Evolutionary conservation across 495 filamentous ascomycete species (phyloP).

Genomic region (Hyaloscypha variabilis): DNA sequence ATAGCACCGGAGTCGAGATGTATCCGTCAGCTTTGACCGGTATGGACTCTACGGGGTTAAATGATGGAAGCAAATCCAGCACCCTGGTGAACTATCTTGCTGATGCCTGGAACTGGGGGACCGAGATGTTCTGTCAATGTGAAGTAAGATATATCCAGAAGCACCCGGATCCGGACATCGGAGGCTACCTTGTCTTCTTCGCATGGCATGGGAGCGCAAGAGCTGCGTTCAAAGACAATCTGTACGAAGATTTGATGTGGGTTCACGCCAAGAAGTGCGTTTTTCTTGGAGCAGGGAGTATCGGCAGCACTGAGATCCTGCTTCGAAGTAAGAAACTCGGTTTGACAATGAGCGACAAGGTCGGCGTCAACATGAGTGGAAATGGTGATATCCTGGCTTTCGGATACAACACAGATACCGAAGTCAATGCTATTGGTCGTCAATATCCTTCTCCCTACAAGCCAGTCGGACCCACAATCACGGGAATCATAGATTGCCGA

Average conservation of each 20-base stretch:
- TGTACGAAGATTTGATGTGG: slow-evolving; percentile 69
- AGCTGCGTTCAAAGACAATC: slow-evolving; percentile 55
- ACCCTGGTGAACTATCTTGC: slow-evolving; percentile 67
- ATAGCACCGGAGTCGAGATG: slow-evolving; percentile 66
- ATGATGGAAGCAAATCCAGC: slow-evolving; percentile 69
- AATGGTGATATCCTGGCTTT: slow-evolving; percentile 70
- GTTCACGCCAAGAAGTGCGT: slow-evolving; percentile 62
- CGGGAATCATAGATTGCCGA: slow-evolving; percentile 64
- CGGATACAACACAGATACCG: slow-evolving; percentile 61
- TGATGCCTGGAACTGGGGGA: slow-evolving; percentile 78
- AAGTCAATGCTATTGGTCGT: slow-evolving; percentile 58
- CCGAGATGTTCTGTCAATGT: slow-evolving; percentile 73
- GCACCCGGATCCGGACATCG: slow-evolving; percentile 38
- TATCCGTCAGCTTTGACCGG: slow-evolving; percentile 58
- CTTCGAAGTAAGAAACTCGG: slow-evolving; percentile 64
- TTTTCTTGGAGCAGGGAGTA: slow-evolving; percentile 62
- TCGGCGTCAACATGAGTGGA: slow-evolving; percentile 66
- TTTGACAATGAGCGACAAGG: slow-evolving; percentile 55
- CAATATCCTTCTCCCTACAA: slow-evolving; percentile 47
- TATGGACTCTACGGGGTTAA: slow-evolving; percentile 64
- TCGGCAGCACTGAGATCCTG: slow-evolving; percentile 69
- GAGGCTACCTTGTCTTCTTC: slow-evolving; percentile 65
- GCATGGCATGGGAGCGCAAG: slow-evolving; percentile 66
- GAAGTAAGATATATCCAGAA: slow-evolving; percentile 68
- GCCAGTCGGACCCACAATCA: slow-evolving; percentile 67